phyloP scores from a whole-genome alignment of 768 basidiomycete genomes.

The Gymnopilus junonius region DNA sequence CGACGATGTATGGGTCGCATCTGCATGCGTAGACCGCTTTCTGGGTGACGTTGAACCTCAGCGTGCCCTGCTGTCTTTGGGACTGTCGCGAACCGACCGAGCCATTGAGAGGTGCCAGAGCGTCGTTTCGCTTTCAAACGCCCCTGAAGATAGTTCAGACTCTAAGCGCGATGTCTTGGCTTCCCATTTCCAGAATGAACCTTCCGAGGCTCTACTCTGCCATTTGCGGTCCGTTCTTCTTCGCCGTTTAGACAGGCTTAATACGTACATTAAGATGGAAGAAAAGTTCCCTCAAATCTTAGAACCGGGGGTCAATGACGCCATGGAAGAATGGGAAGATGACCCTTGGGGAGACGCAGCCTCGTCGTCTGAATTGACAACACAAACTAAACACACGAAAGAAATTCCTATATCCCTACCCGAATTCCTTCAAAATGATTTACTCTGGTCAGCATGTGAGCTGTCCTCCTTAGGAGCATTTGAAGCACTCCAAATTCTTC shows the following conservation, averaged over 20 bases:
- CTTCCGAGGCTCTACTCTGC: slow-evolving; percentile 67
- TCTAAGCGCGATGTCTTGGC: slow-evolving; percentile 36
- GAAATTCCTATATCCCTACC: slow-evolving; percentile 58
- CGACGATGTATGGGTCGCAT: slow-evolving; percentile 79
- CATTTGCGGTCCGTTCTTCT: slow-evolving; percentile 71
- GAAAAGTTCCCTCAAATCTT: slow-evolving; percentile 39
- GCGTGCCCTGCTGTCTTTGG: slow-evolving; percentile 61
- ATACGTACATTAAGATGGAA: slow-evolving; percentile 71
- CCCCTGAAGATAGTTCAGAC: slow-evolving; percentile 10
- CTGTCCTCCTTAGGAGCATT: slow-evolving; percentile 70
- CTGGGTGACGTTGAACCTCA: slow-evolving; percentile 62
- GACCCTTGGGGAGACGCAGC: slow-evolving; percentile 72
- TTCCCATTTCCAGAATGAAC: slow-evolving; percentile 59
- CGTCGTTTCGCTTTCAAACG: slow-evolving; percentile 23
- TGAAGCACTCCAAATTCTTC: slow-evolving; percentile 58
- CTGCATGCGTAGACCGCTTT: slow-evolving; percentile 73
- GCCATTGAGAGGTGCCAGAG: slow-evolving; percentile 53
- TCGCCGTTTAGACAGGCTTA: slow-evolving; percentile 67
- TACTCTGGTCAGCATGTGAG: slow-evolving; percentile 62
- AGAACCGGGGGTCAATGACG: slow-evolving; percentile 48
- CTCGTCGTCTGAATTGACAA: slow-evolving; percentile 30
- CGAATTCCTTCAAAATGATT: slow-evolving; percentile 62
- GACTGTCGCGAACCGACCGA: slow-evolving; percentile 59
- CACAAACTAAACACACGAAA: slow-evolving; percentile 31
- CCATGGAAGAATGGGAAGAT: slow-evolving; percentile 73